Percentiles rank a stretch among this genome's conserved stretches.
phyloP scores from a whole-genome alignment of 2,329 filamentous ascomycete genomes.

The Pseudophaeomoniella oleicola region DNA sequence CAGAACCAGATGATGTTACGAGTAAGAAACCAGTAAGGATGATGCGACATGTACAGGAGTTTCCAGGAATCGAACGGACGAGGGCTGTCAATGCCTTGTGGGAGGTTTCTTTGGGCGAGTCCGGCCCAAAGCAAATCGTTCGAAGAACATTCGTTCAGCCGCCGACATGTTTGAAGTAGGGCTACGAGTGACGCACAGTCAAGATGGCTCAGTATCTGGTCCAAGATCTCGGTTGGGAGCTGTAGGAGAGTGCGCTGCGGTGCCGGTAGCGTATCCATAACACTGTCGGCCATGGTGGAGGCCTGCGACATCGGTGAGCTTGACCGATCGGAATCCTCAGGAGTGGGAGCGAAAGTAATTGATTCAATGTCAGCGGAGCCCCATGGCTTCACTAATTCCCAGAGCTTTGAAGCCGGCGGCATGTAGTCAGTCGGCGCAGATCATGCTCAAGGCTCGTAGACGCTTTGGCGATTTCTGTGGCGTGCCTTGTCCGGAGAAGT shows the following conservation, averaged over 20 bases:
- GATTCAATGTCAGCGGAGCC: neutral
- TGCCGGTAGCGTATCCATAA: too few species aligned
- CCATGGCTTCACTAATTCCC: neutral
- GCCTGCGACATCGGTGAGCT: too few species aligned
- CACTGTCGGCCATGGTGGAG: too few species aligned
- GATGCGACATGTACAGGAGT: constrained; percentile 57
- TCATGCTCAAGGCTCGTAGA: too few species aligned
- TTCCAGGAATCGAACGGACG: constrained; percentile 50
- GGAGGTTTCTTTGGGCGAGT: constrained; percentile 3
- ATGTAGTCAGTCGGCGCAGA: neutral
- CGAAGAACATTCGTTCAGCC: neutral
- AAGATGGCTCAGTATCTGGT: neutral
- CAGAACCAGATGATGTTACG: constrained; percentile 75
- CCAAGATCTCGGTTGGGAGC: neutral
- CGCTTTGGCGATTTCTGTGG: too few species aligned
- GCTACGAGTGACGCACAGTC: neutral
- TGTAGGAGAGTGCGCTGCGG: too few species aligned
- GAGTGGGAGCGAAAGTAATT: neutral
- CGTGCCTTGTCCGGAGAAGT: too few species aligned
- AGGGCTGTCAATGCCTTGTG: constrained; percentile 34
- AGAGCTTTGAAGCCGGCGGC: neutral
- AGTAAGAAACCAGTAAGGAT: constrained; percentile 74
- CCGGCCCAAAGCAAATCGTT: neutral
- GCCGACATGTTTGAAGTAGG: neutral
- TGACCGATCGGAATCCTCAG: too few species aligned